Conservation (phyloP, 1,139 yeast species). For the Meyerozyma sp. region DNA sequence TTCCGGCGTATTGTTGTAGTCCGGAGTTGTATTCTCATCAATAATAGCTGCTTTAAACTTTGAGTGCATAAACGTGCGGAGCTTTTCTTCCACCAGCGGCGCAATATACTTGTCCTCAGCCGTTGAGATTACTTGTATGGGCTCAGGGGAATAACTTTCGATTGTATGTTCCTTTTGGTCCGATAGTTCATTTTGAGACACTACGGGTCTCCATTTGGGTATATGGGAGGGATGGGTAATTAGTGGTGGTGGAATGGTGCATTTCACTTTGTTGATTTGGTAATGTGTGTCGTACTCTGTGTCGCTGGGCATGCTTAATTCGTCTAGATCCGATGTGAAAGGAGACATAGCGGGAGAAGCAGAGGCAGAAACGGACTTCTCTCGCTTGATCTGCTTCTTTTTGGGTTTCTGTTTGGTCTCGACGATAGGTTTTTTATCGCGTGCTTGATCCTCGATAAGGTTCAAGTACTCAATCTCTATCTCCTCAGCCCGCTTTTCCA, state of each 20-base stretch:
- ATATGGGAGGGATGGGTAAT: conserved; percentile 78
- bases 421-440: neutral
- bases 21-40: conserved; percentile 32
- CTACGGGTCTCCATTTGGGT: conserved; percentile 54
- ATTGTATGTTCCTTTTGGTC: conserved; percentile 27
- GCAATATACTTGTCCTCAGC: conserved; percentile 14
- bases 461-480: conserved; percentile 20
- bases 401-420: neutral
- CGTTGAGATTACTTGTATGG: conserved; percentile 20
- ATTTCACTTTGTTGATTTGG: conserved; percentile 39
- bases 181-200: conserved; percentile 30
- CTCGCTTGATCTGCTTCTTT: neutral
- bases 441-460: neutral
- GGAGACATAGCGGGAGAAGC: neutral
- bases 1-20: conserved; percentile 27
- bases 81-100: conserved; percentile 31
- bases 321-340: neutral
- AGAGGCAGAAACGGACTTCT: neutral
- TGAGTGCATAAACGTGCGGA: conserved; percentile 49
- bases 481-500: conserved; percentile 18
- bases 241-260: conserved; percentile 51
- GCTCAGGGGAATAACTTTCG: conserved; percentile 25
- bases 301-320: neutral
- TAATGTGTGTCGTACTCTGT: conserved; percentile 15
- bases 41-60: conserved; percentile 41